These are phyloP conservation scores for Cytospora piceicola DNA, from an alignment of 2,329 filamentous ascomycete species.

Conservation along the genomic window DNA sequence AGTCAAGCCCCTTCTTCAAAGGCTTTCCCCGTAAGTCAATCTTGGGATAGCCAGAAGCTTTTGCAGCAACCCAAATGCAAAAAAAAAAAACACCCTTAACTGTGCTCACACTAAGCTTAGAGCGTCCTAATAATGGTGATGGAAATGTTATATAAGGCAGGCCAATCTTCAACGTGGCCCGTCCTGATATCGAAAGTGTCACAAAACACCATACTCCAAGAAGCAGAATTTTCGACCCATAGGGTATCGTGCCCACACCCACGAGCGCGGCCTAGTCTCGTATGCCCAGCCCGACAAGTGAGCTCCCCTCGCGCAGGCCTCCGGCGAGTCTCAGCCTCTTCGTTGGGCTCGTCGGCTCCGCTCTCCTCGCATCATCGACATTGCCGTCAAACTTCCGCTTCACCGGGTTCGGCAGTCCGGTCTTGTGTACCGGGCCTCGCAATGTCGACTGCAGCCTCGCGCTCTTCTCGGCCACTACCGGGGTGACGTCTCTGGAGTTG, in stretches of 20 bases:
- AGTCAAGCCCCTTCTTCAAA: background rate
- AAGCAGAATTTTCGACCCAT: background rate
- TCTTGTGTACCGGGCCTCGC: constrained; percentile 50
- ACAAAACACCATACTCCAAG: background rate
- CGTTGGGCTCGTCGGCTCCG: constrained; percentile 49
- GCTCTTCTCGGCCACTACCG: constrained; percentile 50
- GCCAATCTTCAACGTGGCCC: background rate
- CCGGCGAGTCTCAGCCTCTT: constrained; percentile 56
- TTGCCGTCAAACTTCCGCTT: constrained; percentile 54
- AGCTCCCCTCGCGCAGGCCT: constrained; percentile 43
- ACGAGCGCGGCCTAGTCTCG: constrained; percentile 31
- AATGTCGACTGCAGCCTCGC: constrained; percentile 57
- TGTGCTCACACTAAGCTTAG: background rate
- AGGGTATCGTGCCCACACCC: constrained; percentile 22
- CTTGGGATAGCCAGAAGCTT: background rate
- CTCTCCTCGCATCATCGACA: constrained; percentile 39
- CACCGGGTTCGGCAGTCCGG: constrained; percentile 41
- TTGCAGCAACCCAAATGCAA: background rate
- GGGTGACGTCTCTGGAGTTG: constrained; percentile 49
- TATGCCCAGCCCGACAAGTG: constrained; percentile 57
- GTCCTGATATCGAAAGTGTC: background rate
- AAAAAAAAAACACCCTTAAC: background rate
- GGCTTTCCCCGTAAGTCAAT: background rate
- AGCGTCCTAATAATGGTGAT: background rate
- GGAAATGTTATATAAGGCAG: background rate